Conservation (phyloP, 2,329 filamentous ascomycete species). For the Ophiobolus disseminans region DNA sequence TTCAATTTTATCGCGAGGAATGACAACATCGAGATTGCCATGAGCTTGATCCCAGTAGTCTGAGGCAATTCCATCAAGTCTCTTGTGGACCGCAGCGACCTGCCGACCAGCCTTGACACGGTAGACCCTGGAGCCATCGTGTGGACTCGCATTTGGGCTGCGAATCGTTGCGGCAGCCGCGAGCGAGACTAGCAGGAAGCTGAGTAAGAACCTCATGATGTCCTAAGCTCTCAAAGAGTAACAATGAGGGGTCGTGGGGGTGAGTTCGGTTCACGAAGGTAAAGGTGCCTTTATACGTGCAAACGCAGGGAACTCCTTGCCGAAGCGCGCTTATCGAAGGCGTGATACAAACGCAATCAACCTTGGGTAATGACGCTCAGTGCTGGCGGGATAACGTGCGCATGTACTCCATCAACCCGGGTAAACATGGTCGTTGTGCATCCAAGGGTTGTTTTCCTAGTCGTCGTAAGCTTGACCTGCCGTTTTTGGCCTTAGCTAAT, state of each 20-base stretch:
- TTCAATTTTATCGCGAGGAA: slow-evolving; percentile 49
- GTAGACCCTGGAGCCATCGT: slow-evolving; percentile 53
- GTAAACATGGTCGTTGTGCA: slow-evolving; percentile 13
- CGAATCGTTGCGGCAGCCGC: slow-evolving; percentile 25
- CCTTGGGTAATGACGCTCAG: slow-evolving; percentile 4
- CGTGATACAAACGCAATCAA: slow-evolving; percentile 4
- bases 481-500: slow-evolving; percentile 21
- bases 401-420: slow-evolving; percentile 8
- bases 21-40: slow-evolving; percentile 52
- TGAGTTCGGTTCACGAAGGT: neutral
- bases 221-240: neutral
- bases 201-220: slow-evolving; percentile 25
- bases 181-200: slow-evolving; percentile 22
- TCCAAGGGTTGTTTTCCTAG: slow-evolving; percentile 13
- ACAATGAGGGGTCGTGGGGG: too few species aligned
- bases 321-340: neutral
- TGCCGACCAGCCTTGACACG: slow-evolving; percentile 47
- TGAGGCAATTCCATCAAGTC: slow-evolving; percentile 46
- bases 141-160: slow-evolving; percentile 34
- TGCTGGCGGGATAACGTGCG: slow-evolving; percentile 12
- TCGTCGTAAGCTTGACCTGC: slow-evolving; percentile 27
- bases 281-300: slow-evolving; percentile 7
- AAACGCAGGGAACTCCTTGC: neutral
- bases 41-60: slow-evolving; percentile 47
- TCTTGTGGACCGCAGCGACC: slow-evolving; percentile 40